Evolutionary conservation across 495 filamentous ascomycete species (phyloP).

Genomic region (Aspergillus egyptiacus): DNA sequence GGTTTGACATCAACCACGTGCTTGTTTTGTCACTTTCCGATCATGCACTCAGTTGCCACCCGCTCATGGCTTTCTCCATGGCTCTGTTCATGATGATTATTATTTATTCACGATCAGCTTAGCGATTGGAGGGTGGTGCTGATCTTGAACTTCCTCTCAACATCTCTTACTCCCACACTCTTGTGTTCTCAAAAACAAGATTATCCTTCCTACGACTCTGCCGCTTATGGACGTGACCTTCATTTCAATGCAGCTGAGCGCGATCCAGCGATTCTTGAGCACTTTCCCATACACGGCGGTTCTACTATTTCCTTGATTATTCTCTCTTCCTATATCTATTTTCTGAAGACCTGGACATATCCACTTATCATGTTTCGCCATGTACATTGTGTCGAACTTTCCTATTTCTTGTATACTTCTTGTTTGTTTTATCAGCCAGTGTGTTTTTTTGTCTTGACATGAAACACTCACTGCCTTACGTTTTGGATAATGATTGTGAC

Average conservation of each 20-base stretch:
- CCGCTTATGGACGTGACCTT: neutral
- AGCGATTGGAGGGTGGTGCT: too few species aligned
- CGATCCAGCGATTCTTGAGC: slow-evolving; percentile 12
- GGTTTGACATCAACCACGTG: neutral
- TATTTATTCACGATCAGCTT: too few species aligned
- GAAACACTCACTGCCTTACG: slow-evolving; percentile 9
- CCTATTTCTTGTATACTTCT: slow-evolving; percentile 14
- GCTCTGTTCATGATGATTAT: too few species aligned
- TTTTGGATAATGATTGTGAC: slow-evolving; percentile 19
- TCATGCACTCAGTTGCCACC: neutral
- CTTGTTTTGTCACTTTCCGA: neutral
- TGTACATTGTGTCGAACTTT: slow-evolving; percentile 14
- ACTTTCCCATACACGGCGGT: slow-evolving; percentile 4
- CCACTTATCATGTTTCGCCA: neutral
- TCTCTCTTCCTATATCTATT: neutral
- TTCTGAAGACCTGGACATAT: slow-evolving; percentile 12
- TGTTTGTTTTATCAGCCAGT: neutral
- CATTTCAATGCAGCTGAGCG: slow-evolving; percentile 1
- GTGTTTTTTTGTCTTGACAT: slow-evolving; percentile 2
- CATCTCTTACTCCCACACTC: too few species aligned
- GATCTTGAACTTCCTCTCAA: too few species aligned
- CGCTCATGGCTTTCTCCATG: neutral
- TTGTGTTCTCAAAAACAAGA: neutral
- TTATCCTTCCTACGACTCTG: neutral
- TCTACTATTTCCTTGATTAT: neutral